These are phyloP conservation scores for Lepraria neglecta DNA, from an alignment of 495 filamentous ascomycete species.

Conservation along the genomic window DNA sequence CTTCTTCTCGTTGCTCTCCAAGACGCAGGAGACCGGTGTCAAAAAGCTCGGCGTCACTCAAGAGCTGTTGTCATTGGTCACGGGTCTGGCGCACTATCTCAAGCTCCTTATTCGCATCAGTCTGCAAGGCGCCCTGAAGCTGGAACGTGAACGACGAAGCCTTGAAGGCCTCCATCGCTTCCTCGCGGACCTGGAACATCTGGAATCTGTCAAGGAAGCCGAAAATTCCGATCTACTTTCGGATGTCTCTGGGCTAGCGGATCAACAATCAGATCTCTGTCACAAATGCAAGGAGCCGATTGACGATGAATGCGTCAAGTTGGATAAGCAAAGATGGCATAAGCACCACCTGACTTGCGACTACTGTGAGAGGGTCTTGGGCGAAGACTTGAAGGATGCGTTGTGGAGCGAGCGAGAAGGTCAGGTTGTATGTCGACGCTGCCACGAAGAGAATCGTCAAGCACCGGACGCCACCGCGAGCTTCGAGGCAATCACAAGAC, in stretches of 20 bases:
- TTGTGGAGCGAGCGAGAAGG: slow-evolving; percentile 58
- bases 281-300: slow-evolving; percentile 74
- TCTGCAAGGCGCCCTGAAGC: slow-evolving; percentile 83
- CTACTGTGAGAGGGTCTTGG: slow-evolving; percentile 68
- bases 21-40: slow-evolving; percentile 83
- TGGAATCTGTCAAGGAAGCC: slow-evolving; percentile 64
- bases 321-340: slow-evolving; percentile 74
- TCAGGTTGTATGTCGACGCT: slow-evolving; percentile 62
- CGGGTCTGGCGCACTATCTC: slow-evolving; percentile 93
- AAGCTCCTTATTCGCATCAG: slow-evolving; percentile 97
- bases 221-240: slow-evolving; percentile 66
- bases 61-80: slow-evolving; percentile 89
- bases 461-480: slow-evolving; percentile 45
- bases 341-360: slow-evolving; percentile 68
- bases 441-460: slow-evolving; percentile 46
- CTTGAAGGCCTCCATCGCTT: slow-evolving; percentile 72
- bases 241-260: slow-evolving; percentile 66
- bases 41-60: slow-evolving; percentile 91
- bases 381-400: slow-evolving; percentile 54
- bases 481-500: slow-evolving; percentile 64
- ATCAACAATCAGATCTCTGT: slow-evolving; percentile 77
- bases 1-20: slow-evolving; percentile 90
- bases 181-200: slow-evolving; percentile 68
- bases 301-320: slow-evolving; percentile 81
- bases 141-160: slow-evolving; percentile 75